Conservation (phyloP, 345 rosid species). For the Geranium brycei region DNA sequence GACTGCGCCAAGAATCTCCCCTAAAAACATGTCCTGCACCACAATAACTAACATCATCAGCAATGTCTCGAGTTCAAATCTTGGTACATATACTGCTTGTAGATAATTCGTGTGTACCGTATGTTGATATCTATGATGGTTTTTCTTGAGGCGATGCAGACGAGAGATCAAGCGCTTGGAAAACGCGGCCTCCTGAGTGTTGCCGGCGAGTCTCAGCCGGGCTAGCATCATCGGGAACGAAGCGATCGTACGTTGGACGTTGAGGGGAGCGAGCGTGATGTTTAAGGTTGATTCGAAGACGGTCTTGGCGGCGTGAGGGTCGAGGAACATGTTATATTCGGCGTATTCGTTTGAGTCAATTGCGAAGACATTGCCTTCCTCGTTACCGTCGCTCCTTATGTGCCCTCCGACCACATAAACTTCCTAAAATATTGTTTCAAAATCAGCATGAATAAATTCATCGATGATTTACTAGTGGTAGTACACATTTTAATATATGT, state of each 20-base stretch:
- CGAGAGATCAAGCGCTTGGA: constrained; percentile 30
- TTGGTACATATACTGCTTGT: no score
- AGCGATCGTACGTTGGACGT: constrained; percentile 29
- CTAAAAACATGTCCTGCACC: constrained; percentile 7
- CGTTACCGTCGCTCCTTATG: constrained; percentile 15
- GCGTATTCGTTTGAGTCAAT: constrained; percentile 33
- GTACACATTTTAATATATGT: no score
- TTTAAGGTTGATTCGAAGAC: constrained; percentile 44
- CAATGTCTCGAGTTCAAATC: no score
- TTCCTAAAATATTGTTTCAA: constrained; percentile 24
- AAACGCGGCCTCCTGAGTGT: constrained; percentile 44
- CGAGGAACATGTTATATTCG: constrained; percentile 71
- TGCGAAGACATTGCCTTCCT: constrained; percentile 39
- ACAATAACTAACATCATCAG: no score
- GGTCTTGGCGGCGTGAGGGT: constrained; percentile 56
- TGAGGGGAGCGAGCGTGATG: constrained; percentile 60
- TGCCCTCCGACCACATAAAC: constrained; percentile 65
- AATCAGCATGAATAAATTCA: no score
- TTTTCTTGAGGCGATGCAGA: constrained; percentile 31
- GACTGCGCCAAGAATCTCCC: constrained; percentile 13
- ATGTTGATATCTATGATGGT: constrained; percentile 41
- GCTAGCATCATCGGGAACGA: constrained; percentile 26
- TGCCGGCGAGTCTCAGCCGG: constrained; percentile 16
- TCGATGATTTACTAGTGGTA: no score
- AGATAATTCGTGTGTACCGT: constrained; percentile 20